phyloP scores from a whole-genome alignment of 805 yeast species.

The Kuraishia cidri region DNA sequence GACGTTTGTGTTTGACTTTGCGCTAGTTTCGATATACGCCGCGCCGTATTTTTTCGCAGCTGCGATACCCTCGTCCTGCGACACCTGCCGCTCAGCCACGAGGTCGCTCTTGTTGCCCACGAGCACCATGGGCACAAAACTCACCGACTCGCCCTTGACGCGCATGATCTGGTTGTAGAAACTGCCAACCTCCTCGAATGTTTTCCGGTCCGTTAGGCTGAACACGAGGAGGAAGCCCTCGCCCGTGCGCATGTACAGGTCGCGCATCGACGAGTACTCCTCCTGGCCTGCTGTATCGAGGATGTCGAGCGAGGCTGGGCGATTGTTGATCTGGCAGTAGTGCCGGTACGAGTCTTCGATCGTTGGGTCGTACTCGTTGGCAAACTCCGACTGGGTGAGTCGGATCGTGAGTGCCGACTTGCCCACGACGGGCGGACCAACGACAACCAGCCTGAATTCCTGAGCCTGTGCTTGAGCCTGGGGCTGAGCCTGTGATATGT shows the following conservation, averaged over 20 bases:
- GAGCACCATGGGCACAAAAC: constrained; percentile 66
- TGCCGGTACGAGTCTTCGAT: constrained; percentile 90
- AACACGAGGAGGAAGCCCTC: constrained; percentile 90
- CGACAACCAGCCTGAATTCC: constrained; percentile 90
- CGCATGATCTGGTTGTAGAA: constrained; percentile 46
- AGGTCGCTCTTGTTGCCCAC: constrained; percentile 76
- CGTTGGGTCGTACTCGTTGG: constrained; percentile 97
- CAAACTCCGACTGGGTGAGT: constrained; percentile 89
- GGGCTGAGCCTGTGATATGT: no score
- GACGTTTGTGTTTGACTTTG: constrained; percentile 85
- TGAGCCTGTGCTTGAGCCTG: no score
- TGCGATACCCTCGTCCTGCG: constrained; percentile 45
- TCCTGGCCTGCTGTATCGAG: constrained; percentile 98
- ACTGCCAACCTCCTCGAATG: constrained; percentile 76
- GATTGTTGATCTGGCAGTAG: constrained; percentile 75
- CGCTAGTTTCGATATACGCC: constrained; percentile 86
- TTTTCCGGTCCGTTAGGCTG: constrained; percentile 74
- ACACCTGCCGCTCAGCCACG: constrained; percentile 56
- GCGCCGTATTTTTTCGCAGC: constrained; percentile 61
- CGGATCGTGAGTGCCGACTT: constrained; percentile 94
- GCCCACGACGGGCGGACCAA: constrained; percentile 99
- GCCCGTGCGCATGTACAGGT: constrained; percentile 93
- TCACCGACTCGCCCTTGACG: constrained; percentile 36
- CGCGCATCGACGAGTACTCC: constrained; percentile 89
- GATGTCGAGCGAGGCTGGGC: constrained; percentile 73